Evolutionary conservation across 2,329 filamentous ascomycete genomes (phyloP), one percentile per base, ranked within the genome.

Genomic region (Aspergillus chevalieri): DNA sequence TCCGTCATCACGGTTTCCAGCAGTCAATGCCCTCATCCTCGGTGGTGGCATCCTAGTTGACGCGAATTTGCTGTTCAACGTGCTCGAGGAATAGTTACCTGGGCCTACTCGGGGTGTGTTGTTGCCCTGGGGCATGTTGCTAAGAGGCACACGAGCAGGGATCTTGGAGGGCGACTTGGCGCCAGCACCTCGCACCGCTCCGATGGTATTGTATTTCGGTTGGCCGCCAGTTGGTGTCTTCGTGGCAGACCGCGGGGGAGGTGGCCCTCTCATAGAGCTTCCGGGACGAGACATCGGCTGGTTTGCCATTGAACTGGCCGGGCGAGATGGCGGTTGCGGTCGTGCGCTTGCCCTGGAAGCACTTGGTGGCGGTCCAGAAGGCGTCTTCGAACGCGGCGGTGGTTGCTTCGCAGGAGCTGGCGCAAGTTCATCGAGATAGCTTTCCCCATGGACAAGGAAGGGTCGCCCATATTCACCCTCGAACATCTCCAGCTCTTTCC

Each of bases 381-480:
- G 73, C 5, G 73, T 75, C 60, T 76, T 76, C 17, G 74, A 70
- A 38, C 74, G 67, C 22, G 82, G 76, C 4, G 82, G 76, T 5
- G 82, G 77, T 38, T 77, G 74, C 72, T 91, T 95, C 17, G 87
- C 82, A 56, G 83, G 76, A 12, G 81, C 77, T 9, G 76, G 78
- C 55, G 80, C 79, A n/a, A 97, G 73, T 51, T 86, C 81, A 55
- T 97, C 90, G 33, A 98, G 78, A 64, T 96, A 98, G 56, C 89
- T 81, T 64, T 95, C 87, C 26, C 93, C 93, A 57, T 93, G 89
- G 12, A 98, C 91, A 43, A 94, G 76, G 76, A 98, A 98, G 3
- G 91, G 89, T 9, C 90, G 83, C 3, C 90, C 92, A 66, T 92
- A 96, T 64, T 97, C 93, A 47, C 95, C 86, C 66, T 98, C 93